phyloP scores from a whole-genome alignment of 768 basidiomycete species.

The Boletales sp. region DNA sequence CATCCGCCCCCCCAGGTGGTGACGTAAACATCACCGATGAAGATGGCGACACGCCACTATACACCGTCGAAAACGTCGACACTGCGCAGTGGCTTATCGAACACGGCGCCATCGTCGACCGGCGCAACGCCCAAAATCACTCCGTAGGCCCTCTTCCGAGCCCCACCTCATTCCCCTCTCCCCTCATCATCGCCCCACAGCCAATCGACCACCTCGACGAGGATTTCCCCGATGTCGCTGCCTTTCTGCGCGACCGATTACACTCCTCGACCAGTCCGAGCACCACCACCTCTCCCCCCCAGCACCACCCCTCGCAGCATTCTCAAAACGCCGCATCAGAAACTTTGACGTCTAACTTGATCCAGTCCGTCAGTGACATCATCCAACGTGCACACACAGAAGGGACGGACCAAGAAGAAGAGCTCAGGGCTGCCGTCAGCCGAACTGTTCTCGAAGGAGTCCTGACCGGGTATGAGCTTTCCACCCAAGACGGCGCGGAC shows the following conservation, averaged over 20 bases:
- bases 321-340: slow-evolving; percentile 69
- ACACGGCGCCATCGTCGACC: slow-evolving; percentile 64
- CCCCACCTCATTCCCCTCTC: slow-evolving; percentile 7
- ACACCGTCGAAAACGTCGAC: slow-evolving; percentile 79
- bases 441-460: slow-evolving; percentile 67
- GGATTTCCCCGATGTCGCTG: slow-evolving; percentile 67
- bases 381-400: slow-evolving; percentile 55
- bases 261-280: slow-evolving; percentile 12
- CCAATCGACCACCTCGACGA: slow-evolving; percentile 67
- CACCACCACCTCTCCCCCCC: slow-evolving; percentile 4
- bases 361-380: slow-evolving; percentile 64
- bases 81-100: slow-evolving; percentile 77
- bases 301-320: slow-evolving; percentile 53
- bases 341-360: slow-evolving; percentile 60
- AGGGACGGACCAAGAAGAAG: slow-evolving; percentile 64
- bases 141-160: slow-evolving; percentile 56
- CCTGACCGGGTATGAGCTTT: slow-evolving; percentile 55
- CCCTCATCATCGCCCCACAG: slow-evolving; percentile 24
- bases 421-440: slow-evolving; percentile 58
- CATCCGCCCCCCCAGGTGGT: slow-evolving; percentile 51
- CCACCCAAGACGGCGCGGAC: slow-evolving; percentile 18
- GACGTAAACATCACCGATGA: slow-evolving; percentile 82
- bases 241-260: slow-evolving; percentile 48
- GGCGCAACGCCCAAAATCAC: slow-evolving; percentile 67
- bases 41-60: slow-evolving; percentile 91